Percentiles rank a stretch among this genome's conserved stretches.
Evolutionary conservation across 2,329 filamentous ascomycete species (phyloP).

Genomic region (Ceratocystis diversiconidia): DNA sequence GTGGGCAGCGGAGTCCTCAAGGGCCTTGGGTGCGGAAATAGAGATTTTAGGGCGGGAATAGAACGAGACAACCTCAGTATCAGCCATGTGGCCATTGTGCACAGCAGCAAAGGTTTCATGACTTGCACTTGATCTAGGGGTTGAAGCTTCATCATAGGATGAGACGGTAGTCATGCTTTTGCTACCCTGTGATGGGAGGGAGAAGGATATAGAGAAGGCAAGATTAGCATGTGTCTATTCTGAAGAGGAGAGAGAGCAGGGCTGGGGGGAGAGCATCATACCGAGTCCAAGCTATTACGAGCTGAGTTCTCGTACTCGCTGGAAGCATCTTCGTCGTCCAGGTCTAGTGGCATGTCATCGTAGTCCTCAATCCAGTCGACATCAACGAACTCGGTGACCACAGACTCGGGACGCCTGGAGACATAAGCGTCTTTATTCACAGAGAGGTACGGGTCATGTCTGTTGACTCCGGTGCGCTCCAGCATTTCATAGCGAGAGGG

Average conservation of each 20-base stretch:
- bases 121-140: conserved; percentile 53
- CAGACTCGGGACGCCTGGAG: conserved; percentile 45
- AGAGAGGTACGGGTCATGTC: conserved; percentile 47
- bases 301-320: conserved; percentile 51
- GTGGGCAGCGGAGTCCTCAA: conserved; percentile 12
- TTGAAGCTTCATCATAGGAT: conserved; percentile 70
- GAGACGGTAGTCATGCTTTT: conserved; percentile 77
- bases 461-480: conserved; percentile 31
- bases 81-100: conserved; percentile 20
- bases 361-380: conserved; percentile 53
- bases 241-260: neutral
- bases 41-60: conserved; percentile 31
- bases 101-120: conserved; percentile 24
- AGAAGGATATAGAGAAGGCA: neutral
- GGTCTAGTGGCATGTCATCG: conserved; percentile 26
- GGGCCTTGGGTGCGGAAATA: conserved; percentile 1
- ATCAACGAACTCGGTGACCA: conserved; percentile 64
- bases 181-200: conserved; percentile 37
- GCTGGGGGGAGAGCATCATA: conserved; percentile 31
- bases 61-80: conserved; percentile 42
- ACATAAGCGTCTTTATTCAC: conserved; percentile 34
- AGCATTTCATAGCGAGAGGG: conserved; percentile 31
- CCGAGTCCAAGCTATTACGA: conserved; percentile 55
- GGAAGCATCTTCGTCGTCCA: conserved; percentile 28
- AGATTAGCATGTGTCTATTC: conserved; percentile 3